These are phyloP conservation scores for Wickerhamiella galacta DNA, from an alignment of 805 yeast species.

Conservation along the genomic window DNA sequence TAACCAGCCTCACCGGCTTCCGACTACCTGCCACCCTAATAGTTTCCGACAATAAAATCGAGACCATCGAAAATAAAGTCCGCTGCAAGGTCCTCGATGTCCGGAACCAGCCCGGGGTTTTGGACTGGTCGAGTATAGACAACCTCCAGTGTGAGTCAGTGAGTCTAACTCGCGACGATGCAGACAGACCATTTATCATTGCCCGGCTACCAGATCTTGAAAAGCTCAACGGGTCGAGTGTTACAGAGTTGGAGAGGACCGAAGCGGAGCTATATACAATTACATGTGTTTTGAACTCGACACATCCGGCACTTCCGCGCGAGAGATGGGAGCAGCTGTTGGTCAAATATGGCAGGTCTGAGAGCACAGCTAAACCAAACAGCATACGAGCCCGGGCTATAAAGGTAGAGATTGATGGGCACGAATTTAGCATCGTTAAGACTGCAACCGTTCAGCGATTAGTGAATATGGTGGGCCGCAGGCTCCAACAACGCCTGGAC, in stretches of 20 bases:
- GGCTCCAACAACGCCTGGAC: too few relatives aligned
- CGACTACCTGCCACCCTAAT: background rate
- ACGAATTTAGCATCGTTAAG: slow-evolving; percentile 14
- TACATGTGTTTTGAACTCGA: slow-evolving; percentile 27
- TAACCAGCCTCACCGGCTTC: slow-evolving; percentile 10
- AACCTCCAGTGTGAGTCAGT: slow-evolving; percentile 24
- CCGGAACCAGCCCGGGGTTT: slow-evolving; percentile 1
- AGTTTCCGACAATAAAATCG: slow-evolving; percentile 1
- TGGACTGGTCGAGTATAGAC: slow-evolving; percentile 35
- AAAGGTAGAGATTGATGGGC: slow-evolving; percentile 8
- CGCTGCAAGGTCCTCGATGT: slow-evolving; percentile 1
- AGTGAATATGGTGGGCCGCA: slow-evolving; percentile 19
- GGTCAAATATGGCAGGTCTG: slow-evolving; percentile 21
- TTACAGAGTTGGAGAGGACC: slow-evolving; percentile 31
- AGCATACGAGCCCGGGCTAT: slow-evolving; percentile 12
- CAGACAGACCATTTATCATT: slow-evolving; percentile 23
- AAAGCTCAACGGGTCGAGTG: slow-evolving; percentile 40
- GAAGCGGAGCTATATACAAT: slow-evolving; percentile 59
- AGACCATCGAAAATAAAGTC: background rate
- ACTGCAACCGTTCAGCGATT: slow-evolving; percentile 24
- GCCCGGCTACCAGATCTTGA: slow-evolving; percentile 29
- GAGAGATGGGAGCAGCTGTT: slow-evolving; percentile 31
- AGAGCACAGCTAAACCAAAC: slow-evolving; percentile 1
- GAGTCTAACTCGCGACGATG: slow-evolving; percentile 25
- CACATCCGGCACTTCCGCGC: slow-evolving; percentile 6